A percentile compares a stretch with the other conserved stretches of the same genome.
Evolutionary conservation across 2,329 filamentous ascomycete species (phyloP).

Genomic region (Sodiomyces alkalinus): DNA sequence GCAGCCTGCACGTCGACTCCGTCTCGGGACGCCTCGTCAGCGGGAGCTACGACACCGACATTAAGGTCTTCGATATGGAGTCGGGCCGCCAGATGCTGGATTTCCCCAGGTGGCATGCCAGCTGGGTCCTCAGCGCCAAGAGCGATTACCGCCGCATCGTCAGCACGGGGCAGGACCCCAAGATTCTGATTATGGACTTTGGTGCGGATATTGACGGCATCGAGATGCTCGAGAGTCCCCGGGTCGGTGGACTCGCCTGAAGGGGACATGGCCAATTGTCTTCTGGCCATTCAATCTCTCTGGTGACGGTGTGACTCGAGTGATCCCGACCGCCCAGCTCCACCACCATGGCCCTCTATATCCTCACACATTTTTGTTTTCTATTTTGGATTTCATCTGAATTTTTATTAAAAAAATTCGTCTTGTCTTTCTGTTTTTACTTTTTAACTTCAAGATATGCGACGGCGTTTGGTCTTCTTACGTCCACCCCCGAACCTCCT

Average conservation of each 20-base stretch:
- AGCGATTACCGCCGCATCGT: constrained; percentile 91
- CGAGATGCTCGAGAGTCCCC: constrained; percentile 37
- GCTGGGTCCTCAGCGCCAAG: constrained; percentile 94
- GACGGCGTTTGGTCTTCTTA: no score
- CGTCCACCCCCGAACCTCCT: no score
- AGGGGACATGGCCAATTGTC: no score
- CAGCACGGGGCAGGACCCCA: constrained; percentile 84
- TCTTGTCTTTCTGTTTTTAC: no score
- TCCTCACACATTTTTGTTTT: no score
- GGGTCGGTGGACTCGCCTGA: constrained; percentile 5
- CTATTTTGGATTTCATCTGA: no score
- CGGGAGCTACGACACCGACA: constrained; percentile 87
- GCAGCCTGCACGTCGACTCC: constrained; percentile 81
- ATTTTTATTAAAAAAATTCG: no score
- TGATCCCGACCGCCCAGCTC: no score
- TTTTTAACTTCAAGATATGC: no score
- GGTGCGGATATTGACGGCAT: constrained; percentile 46
- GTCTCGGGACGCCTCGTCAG: constrained; percentile 76
- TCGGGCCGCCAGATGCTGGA: constrained; percentile 65
- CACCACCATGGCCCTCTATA: no score
- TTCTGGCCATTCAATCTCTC: no score
- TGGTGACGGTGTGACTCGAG: no score
- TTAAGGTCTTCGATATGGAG: constrained; percentile 85
- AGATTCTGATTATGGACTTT: constrained; percentile 90
- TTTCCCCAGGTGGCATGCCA: constrained; percentile 89